phyloP scores from a whole-genome alignment of 2,329 filamentous ascomycete genomes.

The Colletotrichum sp. region DNA sequence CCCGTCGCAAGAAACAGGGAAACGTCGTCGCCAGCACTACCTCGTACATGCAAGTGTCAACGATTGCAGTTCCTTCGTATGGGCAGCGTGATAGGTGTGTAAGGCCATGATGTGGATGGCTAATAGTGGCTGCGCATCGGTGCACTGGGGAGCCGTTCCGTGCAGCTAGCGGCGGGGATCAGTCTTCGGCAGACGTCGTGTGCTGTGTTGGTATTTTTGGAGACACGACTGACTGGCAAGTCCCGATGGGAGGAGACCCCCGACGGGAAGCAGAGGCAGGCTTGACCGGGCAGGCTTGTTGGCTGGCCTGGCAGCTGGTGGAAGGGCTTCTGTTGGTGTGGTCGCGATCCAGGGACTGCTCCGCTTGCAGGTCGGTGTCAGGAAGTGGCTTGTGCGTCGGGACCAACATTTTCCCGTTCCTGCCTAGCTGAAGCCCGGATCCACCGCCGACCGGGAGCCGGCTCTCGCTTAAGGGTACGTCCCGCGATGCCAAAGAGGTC shows the following conservation, averaged over 20 bases:
- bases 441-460: not conserved
- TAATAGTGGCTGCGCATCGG: not conserved
- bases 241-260: not conserved
- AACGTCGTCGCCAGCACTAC: not conserved
- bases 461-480: not conserved
- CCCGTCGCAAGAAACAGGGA: not conserved
- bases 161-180: not conserved
- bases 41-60: conserved; percentile 5
- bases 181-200: conserved; percentile 1
- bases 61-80: not conserved
- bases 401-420: not conserved
- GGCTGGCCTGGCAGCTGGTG: not conserved
- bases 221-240: not conserved
- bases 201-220: not conserved
- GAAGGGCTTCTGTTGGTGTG: not conserved
- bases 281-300: not conserved
- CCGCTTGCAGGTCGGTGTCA: too few species aligned
- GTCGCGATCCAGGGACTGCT: conserved; percentile 1
- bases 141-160: not conserved
- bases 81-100: not conserved
- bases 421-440: not conserved
- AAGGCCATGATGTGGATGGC: not conserved
- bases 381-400: not conserved
- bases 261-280: not conserved
- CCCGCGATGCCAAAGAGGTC: not conserved